Percentiles rank a stretch among this genome's conserved stretches.
Conservation (phyloP, 768 basidiomycete genomes). For the Paxillus involutus region DNA sequence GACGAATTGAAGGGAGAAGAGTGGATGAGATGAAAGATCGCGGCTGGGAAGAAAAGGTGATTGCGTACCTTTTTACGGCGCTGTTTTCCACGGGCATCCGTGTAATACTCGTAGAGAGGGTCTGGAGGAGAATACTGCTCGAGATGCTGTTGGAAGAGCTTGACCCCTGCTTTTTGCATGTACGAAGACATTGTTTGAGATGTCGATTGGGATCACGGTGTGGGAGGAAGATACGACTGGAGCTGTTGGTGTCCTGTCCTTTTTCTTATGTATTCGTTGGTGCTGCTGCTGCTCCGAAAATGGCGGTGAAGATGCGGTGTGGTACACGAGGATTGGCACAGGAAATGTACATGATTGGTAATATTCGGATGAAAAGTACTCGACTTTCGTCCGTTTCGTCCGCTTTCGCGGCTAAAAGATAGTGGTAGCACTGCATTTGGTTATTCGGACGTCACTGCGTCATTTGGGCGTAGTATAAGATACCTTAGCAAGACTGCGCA, state of each 20-base stretch:
- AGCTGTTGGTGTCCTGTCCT: neutral
- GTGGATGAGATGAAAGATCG: neutral
- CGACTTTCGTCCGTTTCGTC: neutral
- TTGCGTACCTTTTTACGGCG: constrained; percentile 36
- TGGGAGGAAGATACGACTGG: neutral
- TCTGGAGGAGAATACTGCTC: constrained; percentile 69
- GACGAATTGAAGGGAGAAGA: neutral
- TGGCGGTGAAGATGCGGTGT: too few species aligned
- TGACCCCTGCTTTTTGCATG: constrained; percentile 48
- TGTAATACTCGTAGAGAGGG: constrained; percentile 60
- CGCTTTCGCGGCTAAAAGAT: neutral
- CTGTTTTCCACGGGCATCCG: constrained; percentile 27
- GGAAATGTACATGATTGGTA: neutral
- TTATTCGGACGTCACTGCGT: constrained; percentile 1
- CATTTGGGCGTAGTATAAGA: neutral
- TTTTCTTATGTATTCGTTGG: too few species aligned
- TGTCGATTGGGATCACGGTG: neutral
- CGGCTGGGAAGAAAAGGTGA: constrained; percentile 31
- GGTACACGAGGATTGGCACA: neutral
- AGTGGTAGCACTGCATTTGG: neutral
- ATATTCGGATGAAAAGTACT: neutral
- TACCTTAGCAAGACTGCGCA: neutral
- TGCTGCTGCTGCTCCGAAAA: too few species aligned
- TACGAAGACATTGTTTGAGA: constrained; percentile 22
- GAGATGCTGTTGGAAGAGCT: constrained; percentile 64